phyloP scores from a whole-genome alignment of 1,284 basidiomycete species.

The Coniophora puteana region DNA sequence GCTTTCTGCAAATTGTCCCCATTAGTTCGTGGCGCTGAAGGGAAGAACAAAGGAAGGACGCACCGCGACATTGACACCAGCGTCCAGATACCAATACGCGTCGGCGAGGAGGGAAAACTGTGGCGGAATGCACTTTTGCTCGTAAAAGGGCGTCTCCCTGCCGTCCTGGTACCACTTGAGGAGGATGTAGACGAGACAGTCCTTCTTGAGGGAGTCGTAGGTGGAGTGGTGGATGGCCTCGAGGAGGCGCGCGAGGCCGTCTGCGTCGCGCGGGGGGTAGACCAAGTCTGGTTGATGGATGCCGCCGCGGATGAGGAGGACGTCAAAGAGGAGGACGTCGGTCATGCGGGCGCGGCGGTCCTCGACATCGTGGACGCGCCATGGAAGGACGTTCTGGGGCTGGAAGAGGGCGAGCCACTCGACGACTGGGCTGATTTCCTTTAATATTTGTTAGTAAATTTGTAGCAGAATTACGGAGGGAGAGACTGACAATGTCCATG shows the following conservation, averaged over 20 bases:
- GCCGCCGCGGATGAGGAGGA: slow-evolving; percentile 62
- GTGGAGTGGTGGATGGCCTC: slow-evolving; percentile 53
- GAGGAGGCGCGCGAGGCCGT: slow-evolving; percentile 50
- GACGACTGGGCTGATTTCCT: slow-evolving; percentile 10
- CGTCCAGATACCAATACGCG: slow-evolving; percentile 78
- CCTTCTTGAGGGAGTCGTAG: slow-evolving; percentile 74
- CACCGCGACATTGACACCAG: slow-evolving; percentile 58
- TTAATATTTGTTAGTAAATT: slow-evolving; percentile 12
- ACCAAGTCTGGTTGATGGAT: slow-evolving; percentile 51
- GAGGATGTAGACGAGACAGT: slow-evolving; percentile 73
- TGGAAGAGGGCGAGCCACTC: slow-evolving; percentile 22
- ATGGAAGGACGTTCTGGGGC: slow-evolving; percentile 15
- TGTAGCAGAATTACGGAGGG: slow-evolving; percentile 1
- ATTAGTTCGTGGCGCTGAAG: not conserved
- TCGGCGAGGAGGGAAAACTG: slow-evolving; percentile 70
- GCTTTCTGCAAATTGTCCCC: slow-evolving; percentile 44
- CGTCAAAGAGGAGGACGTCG: slow-evolving; percentile 69
- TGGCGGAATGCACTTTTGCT: slow-evolving; percentile 59
- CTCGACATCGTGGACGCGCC: slow-evolving; percentile 43
- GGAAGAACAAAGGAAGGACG: slow-evolving; percentile 26
- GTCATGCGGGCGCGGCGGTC: slow-evolving; percentile 56
- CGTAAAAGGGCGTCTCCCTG: slow-evolving; percentile 50
- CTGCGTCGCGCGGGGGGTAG: slow-evolving; percentile 63
- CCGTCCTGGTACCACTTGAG: slow-evolving; percentile 72
- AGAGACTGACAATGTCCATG: slow-evolving; percentile 32